Evolutionary conservation across 2,329 filamentous ascomycete species (phyloP).

Genomic region (Pestalotiopsis sp.): DNA sequence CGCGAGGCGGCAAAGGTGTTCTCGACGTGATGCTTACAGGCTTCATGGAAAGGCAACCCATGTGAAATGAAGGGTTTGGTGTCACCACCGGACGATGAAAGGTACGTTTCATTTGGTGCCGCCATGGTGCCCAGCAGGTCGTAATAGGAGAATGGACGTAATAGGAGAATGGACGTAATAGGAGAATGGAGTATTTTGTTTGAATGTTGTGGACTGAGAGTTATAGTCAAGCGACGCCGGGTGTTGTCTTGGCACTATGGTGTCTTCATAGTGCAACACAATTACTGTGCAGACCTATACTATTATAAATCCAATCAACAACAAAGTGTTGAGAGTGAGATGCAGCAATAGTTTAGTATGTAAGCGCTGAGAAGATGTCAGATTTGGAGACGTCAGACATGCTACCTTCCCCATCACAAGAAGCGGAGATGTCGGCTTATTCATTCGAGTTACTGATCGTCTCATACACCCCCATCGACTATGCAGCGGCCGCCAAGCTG

Average conservation of each 20-base stretch:
- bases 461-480: not conserved
- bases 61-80: slow-evolving; percentile 26
- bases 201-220: not conserved
- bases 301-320: not conserved
- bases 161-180: no score
- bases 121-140: not conserved
- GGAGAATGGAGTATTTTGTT: not conserved
- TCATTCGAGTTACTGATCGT: not conserved
- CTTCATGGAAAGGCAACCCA: slow-evolving; percentile 28
- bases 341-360: not conserved
- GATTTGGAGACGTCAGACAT: not conserved
- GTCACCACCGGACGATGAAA: not conserved
- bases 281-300: not conserved
- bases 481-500: no score
- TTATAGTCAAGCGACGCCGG: not conserved
- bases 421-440: not conserved
- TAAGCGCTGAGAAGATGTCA: not conserved
- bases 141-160: not conserved
- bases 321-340: no score
- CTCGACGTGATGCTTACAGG: slow-evolving; percentile 30
- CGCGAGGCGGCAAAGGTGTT: slow-evolving; percentile 28
- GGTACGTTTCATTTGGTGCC: not conserved
- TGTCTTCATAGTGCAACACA: not conserved
- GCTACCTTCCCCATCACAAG: not conserved
- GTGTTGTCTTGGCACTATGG: no score